Evolutionary conservation across 352 stramenopile species (phyloP), one percentile per base, ranked within the genome.

Genomic region (Phytophthora litchii): DNA sequence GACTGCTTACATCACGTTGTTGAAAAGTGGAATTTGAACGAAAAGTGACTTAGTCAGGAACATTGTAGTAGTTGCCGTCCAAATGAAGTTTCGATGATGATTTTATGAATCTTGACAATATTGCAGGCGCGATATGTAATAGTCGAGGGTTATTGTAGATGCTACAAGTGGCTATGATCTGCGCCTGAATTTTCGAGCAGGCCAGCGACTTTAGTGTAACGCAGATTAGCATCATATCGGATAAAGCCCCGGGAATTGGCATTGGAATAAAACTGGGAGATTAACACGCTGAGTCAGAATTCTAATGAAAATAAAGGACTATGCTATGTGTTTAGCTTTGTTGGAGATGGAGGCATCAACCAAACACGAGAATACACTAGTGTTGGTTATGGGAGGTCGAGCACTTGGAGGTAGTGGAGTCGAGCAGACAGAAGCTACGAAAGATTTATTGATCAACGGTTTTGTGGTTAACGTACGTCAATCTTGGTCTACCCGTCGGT

Each of bases 91-190:
- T n/a, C n/a, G n/a, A n/a, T n/a, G n/a, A 68, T 54, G 64, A 78
- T 47, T 76, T 72, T 48, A 76, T 81, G 47, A 74, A 81, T 60
- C 48, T 78, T 13, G 72, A 81, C 61, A 81, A 81, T 36, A 53
- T 78, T 31, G 68, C 61, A 9, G 55, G 54, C 10, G 64, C 60
- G 8, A 53, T 76, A 2, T 61, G 44, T 27, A 62, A 57, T 43
- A 61, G 51, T 48, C 53, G 71, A 21, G 56, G 65, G 40, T 46
- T 81, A 62, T 80, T 36, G 42, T 51, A 12, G 67, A 67, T 6
- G 72, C 67, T 1, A 31, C n/a, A 10, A 68, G 54, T 7, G 54
- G 41, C 17, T 64, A 51, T 23, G 72, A 78, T 44, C 46, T 78
- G 25, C 48, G 51, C n/a, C 40, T 81, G 17, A 67, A 81, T 54